Conservation (phyloP, 2,329 filamentous ascomycete genomes). For the Canariomyces notabilis region DNA sequence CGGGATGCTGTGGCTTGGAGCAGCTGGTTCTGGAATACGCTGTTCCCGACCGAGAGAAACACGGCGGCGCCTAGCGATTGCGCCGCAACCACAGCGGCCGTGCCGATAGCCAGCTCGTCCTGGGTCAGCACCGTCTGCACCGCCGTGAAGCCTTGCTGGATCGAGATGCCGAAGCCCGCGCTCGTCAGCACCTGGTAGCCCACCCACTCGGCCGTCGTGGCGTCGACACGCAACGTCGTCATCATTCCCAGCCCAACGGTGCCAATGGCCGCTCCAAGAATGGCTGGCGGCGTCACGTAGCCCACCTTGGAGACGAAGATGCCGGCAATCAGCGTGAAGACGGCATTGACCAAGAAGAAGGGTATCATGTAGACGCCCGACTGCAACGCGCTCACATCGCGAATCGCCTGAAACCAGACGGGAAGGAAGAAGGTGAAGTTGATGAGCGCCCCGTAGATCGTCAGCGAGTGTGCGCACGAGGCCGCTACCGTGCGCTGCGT, state of each 20-base stretch:
- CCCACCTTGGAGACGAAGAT: conserved; percentile 20
- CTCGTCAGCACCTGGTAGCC: conserved; percentile 32
- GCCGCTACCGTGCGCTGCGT: conserved; percentile 35
- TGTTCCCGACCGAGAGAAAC: conserved; percentile 43
- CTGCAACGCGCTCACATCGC: conserved; percentile 25
- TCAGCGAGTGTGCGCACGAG: conserved; percentile 36
- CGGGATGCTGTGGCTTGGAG: conserved; percentile 13
- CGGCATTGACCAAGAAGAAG: conserved; percentile 22
- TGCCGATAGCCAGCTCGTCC: conserved; percentile 39
- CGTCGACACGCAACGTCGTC: conserved; percentile 30
- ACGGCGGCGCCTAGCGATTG: conserved; percentile 42
- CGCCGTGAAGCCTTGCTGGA: conserved; percentile 37
- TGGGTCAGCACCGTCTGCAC: conserved; percentile 36
- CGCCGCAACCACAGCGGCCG: conserved; percentile 37
- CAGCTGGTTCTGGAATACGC: conserved; percentile 36
- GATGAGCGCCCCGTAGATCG: conserved; percentile 39
- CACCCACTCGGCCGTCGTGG: conserved; percentile 32
- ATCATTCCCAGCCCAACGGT: conserved; percentile 35
- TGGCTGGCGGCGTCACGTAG: conserved; percentile 24
- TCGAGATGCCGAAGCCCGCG: conserved; percentile 35
- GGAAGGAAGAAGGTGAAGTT: conserved; percentile 44
- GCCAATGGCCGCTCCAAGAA: conserved; percentile 27
- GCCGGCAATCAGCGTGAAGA: conserved; percentile 19
- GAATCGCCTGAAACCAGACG: conserved; percentile 35
- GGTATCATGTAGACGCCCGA: conserved; percentile 25